A percentile compares a stretch with the other conserved stretches of the same genome.
Conservation (phyloP, 768 basidiomycete genomes). For the Lenzites betulinus region DNA sequence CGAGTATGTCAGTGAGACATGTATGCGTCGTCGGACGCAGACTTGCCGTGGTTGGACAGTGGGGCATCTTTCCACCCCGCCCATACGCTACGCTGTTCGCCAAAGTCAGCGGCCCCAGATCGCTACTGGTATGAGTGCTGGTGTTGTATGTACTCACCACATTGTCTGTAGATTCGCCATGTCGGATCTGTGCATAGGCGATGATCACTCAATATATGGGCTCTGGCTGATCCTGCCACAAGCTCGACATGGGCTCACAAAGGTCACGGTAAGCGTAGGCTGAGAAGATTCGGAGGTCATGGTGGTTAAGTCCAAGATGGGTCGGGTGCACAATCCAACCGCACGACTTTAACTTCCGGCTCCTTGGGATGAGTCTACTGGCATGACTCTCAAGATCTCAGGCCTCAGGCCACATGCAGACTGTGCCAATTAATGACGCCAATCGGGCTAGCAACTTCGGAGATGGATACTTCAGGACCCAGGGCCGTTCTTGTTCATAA, state of each 20-base stretch:
- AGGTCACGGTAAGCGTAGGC: slow-evolving; percentile 31
- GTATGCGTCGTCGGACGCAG: no score
- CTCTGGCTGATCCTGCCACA: no score
- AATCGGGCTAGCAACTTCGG: no score
- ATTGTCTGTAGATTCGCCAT: slow-evolving; percentile 80
- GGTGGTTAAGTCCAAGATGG: background rate
- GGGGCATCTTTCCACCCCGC: slow-evolving; percentile 77
- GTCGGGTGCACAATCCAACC: no score
- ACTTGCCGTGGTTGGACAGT: slow-evolving; percentile 71
- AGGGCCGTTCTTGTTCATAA: no score
- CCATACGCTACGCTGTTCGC: slow-evolving; percentile 54
- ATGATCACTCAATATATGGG: no score
- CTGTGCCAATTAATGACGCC: no score
- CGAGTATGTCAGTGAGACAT: background rate
- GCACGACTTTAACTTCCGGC: no score
- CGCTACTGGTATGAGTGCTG: background rate
- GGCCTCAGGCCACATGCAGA: no score
- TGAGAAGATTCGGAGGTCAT: slow-evolving; percentile 9
- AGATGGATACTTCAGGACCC: no score
- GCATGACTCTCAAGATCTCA: no score
- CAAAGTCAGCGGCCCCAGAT: background rate
- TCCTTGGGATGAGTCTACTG: no score
- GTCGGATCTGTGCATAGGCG: slow-evolving; percentile 53
- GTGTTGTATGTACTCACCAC: slow-evolving; percentile 45
- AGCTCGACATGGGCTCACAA: slow-evolving; percentile 27